Evolutionary conservation across 192 early-diverging fungal genomes (phyloP), one percentile per base, ranked within the genome.

Genomic region (Podila verticillata): DNA sequence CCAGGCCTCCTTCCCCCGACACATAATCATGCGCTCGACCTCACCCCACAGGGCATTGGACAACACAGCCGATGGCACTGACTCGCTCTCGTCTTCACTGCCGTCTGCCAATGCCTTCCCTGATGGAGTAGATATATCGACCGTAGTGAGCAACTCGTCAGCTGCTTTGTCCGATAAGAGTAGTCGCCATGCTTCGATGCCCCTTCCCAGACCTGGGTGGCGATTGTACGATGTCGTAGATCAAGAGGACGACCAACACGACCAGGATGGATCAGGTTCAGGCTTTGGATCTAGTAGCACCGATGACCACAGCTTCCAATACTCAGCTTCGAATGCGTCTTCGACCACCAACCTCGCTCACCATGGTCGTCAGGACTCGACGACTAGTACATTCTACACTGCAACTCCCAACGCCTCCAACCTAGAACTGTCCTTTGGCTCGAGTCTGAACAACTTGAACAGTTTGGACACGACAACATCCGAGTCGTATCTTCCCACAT

Each of bases 161-260:
- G n/a, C 61, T 29, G 22, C 48, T 3, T 19, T 17, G 0, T 19
- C 49, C 2, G 72, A 68, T 24, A 72, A 72, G 28, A 48, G 70
- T 8, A 72, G n/a, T 30, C 48, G 68, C 28, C 77, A 80, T 28
- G 56, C 77, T 0, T 80, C 77, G 7, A 80, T 80, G 77, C 77
- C 77, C 2, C 35, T 80, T 10, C 70, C 77, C 7, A 67, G 36
- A 47, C 70, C 69, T 51, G 77, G 65, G 10, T 80, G 77, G 77
- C 70, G 77, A 0, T 15, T 80, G 29, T 60, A 80, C 20, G 77
- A 80, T 29, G 51, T 67, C 2, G 59, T 51, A 1, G 65, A 80
- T 59, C 15, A 48, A 0, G 75, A 70, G 26, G 75, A 79, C 5
- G 69, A 63, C 19, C 74, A 78, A 10, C 58, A 62, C 7, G 56